Evolutionary conservation across 2,329 filamentous ascomycete genomes (phyloP).

Genomic region (Curvularia sp.): DNA sequence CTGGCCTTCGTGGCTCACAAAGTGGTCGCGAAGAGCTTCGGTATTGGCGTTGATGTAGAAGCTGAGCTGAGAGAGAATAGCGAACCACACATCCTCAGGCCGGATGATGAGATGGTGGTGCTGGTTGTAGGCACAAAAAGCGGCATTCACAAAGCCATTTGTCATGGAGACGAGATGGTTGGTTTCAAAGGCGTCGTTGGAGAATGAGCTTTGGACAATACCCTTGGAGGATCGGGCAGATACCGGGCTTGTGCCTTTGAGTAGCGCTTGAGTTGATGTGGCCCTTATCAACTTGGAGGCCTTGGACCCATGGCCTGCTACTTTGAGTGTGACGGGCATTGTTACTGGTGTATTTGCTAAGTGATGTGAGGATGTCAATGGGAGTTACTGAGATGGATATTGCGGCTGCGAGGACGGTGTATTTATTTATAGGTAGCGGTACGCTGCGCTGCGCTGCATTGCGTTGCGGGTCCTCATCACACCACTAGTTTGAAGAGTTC

Average conservation of each 20-base stretch:
- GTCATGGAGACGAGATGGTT: slow-evolving; percentile 7
- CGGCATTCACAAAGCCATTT: slow-evolving; percentile 29
- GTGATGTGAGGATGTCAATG: neutral
- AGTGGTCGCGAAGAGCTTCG: slow-evolving; percentile 32
- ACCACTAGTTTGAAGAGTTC: too few species aligned
- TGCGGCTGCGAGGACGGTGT: too few species aligned
- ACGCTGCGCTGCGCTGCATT: too few species aligned
- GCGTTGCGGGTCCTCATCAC: too few species aligned
- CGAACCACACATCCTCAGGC: slow-evolving; percentile 39
- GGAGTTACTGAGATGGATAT: too few species aligned
- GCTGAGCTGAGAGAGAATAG: slow-evolving; percentile 34
- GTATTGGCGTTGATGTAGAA: slow-evolving; percentile 37
- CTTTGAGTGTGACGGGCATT: neutral
- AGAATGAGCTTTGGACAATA: slow-evolving; percentile 22
- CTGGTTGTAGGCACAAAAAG: slow-evolving; percentile 24
- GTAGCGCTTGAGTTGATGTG: neutral
- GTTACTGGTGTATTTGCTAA: neutral
- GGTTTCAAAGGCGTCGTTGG: slow-evolving; percentile 1
- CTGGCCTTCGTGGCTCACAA: slow-evolving; percentile 44
- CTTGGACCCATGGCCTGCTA: neutral
- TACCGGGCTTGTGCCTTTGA: neutral
- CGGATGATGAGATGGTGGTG: slow-evolving; percentile 35
- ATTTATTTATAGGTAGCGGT: too few species aligned
- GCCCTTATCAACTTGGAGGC: neutral
- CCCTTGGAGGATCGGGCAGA: neutral